These are phyloP conservation scores for Hanseniaspora lachancei DNA, from an alignment of 805 yeast species.

Conservation along the genomic window DNA sequence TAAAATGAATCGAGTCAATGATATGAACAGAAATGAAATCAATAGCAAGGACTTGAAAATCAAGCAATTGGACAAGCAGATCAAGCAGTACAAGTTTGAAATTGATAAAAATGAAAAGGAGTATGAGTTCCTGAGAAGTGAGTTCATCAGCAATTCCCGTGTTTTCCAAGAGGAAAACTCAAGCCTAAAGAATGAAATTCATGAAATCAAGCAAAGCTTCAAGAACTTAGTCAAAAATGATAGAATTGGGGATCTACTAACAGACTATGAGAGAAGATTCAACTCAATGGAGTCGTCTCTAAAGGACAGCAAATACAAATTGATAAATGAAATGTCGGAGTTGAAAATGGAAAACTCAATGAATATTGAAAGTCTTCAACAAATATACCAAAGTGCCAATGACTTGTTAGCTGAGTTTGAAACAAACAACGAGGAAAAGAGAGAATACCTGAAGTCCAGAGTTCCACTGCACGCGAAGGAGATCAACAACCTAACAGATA, in stretches of 20 bases:
- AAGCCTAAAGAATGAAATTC: background rate
- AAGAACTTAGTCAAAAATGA: background rate
- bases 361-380: constrained; percentile 1
- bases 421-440: constrained; percentile 1
- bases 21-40: constrained; percentile 7
- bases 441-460: background rate
- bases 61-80: constrained; percentile 5
- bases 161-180: background rate
- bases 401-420: constrained; percentile 1
- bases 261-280: background rate
- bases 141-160: background rate
- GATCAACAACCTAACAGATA: background rate
- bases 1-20: background rate
- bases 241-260: background rate
- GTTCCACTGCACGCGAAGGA: background rate
- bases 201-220: background rate
- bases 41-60: constrained; percentile 10
- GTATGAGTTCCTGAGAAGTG: constrained; percentile 8
- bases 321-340: constrained; percentile 2
- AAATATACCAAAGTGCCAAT: background rate
- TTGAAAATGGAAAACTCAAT: constrained; percentile 4
- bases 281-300: constrained; percentile 2
- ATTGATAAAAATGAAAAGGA: constrained; percentile 7
- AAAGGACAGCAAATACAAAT: background rate
- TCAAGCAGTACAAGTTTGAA: background rate